These are phyloP conservation scores for Eucalyptus regnans DNA, from an alignment of 345 rosid genomes.

Conservation along the genomic window DNA sequence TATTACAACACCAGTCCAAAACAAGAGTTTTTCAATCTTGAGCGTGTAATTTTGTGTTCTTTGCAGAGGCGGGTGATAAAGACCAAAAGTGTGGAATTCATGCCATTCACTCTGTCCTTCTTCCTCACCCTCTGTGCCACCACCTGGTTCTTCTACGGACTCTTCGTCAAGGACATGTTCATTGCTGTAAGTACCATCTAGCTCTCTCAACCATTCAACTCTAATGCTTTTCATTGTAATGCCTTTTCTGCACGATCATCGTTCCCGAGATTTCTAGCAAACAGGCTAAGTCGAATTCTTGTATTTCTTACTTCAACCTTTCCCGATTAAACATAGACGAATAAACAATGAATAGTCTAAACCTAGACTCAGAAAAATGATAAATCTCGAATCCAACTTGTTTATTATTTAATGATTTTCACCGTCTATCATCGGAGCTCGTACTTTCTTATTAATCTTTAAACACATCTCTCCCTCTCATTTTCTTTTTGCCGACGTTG, in stretches of 20 bases:
- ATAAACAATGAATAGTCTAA: neutral
- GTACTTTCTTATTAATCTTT: neutral
- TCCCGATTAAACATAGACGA: fast-evolving
- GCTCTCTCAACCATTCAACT: neutral
- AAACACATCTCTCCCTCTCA: neutral
- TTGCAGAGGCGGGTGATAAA: constrained; percentile 28
- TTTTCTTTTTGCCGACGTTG: neutral
- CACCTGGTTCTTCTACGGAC: constrained; percentile 21
- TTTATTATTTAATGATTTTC: neutral
- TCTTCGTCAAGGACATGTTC: constrained; percentile 3
- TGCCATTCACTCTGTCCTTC: constrained; percentile 38
- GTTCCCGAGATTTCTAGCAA: neutral
- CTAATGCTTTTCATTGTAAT: neutral
- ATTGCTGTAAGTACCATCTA: constrained; percentile 9
- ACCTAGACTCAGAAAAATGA: neutral
- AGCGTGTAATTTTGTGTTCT: neutral
- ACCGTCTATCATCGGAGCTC: neutral
- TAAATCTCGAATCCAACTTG: neutral
- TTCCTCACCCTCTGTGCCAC: constrained; percentile 18
- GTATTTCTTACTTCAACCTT: neutral
- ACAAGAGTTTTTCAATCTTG: neutral
- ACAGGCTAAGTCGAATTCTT: neutral
- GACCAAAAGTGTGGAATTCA: constrained; percentile 43
- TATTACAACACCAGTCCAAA: neutral
- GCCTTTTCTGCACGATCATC: neutral